Conservation (phyloP, 192 early-diverging fungal species). For the Backusella tuberculispora region DNA sequence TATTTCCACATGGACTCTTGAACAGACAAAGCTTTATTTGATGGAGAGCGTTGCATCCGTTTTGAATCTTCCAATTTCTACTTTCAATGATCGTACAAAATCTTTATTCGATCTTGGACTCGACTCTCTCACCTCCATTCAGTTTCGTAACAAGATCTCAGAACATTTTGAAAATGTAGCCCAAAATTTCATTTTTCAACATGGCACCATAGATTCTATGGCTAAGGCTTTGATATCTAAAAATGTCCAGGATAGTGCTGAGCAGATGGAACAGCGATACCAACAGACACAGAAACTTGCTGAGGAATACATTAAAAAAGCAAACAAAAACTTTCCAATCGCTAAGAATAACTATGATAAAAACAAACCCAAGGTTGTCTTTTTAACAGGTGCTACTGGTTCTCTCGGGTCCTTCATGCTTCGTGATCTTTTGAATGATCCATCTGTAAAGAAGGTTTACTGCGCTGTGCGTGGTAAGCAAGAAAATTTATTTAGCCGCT, state of each 20-base stretch:
- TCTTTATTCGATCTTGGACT: slow-evolving; percentile 38
- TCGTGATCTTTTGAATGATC: slow-evolving; percentile 23
- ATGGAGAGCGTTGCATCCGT: not conserved
- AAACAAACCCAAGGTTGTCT: slow-evolving; percentile 25
- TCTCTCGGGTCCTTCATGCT: slow-evolving; percentile 38
- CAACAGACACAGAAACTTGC: slow-evolving; percentile 8
- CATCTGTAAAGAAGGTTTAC: slow-evolving; percentile 34
- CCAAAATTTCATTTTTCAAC: slow-evolving; percentile 35
- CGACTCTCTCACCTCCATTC: slow-evolving; percentile 30
- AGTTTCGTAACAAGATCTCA: slow-evolving; percentile 26
- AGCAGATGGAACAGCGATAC: not conserved
- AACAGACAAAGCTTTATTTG: not conserved
- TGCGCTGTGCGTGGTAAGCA: slow-evolving; percentile 35
- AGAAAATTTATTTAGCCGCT: not conserved
- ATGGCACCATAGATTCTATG: slow-evolving; percentile 22
- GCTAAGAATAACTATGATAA: not conserved
- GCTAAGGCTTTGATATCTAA: not conserved
- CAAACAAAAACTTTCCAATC: slow-evolving; percentile 11
- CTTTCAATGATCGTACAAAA: not conserved
- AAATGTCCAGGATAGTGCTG: not conserved
- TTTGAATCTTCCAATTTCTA: not conserved
- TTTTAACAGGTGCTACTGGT: slow-evolving; percentile 44
- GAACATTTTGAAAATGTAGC: slow-evolving; percentile 6
- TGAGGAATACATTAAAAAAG: slow-evolving; percentile 16
- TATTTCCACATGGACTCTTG: not conserved